A percentile compares a stretch with the other conserved stretches of the same genome.
These are phyloP conservation scores for Fusarium goolgardi DNA, from an alignment of 2,329 filamentous ascomycete genomes.

Conservation along the genomic window DNA sequence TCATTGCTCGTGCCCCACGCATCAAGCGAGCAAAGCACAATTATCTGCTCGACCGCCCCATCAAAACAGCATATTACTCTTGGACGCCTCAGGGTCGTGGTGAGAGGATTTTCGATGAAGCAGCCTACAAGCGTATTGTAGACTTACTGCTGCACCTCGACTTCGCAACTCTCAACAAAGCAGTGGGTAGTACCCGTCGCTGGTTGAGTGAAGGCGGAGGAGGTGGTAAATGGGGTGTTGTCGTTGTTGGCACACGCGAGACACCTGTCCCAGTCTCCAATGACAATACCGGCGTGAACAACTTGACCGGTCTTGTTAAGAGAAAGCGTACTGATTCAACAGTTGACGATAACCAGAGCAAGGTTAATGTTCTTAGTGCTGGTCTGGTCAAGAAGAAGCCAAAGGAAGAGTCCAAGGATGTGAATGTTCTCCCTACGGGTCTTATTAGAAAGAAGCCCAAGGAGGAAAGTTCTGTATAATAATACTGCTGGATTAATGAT, in stretches of 20 bases:
- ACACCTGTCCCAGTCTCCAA: conserved; percentile 24
- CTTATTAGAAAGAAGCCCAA: conserved; percentile 70
- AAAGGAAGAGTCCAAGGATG: conserved; percentile 53
- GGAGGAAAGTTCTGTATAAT: conserved; percentile 26
- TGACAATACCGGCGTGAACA: conserved; percentile 53
- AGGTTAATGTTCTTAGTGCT: conserved; percentile 60
- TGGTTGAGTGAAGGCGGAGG: conserved; percentile 76
- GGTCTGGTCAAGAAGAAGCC: conserved; percentile 66
- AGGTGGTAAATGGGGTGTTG: conserved; percentile 63
- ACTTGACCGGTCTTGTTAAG: conserved; percentile 62
- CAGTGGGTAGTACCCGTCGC: conserved; percentile 71
- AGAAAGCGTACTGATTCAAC: conserved; percentile 55
- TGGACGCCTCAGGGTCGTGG: conserved; percentile 74
- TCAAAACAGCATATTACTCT: conserved; percentile 70
- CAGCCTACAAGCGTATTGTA: conserved; percentile 73
- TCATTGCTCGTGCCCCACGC: conserved; percentile 71
- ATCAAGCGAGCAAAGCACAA: conserved; percentile 70
- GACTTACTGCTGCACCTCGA: conserved; percentile 79
- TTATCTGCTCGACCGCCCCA: conserved; percentile 62
- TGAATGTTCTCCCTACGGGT: conserved; percentile 62
- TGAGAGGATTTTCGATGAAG: conserved; percentile 70
- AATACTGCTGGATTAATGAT: conserved; percentile 15
- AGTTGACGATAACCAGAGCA: conserved; percentile 31
- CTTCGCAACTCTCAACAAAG: conserved; percentile 74
- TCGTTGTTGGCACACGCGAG: conserved; percentile 59